A percentile compares a stretch with the other conserved stretches of the same genome.
phyloP scores from a whole-genome alignment of 164 flowering plant genomes.

The Macadamia tetraphylla region DNA sequence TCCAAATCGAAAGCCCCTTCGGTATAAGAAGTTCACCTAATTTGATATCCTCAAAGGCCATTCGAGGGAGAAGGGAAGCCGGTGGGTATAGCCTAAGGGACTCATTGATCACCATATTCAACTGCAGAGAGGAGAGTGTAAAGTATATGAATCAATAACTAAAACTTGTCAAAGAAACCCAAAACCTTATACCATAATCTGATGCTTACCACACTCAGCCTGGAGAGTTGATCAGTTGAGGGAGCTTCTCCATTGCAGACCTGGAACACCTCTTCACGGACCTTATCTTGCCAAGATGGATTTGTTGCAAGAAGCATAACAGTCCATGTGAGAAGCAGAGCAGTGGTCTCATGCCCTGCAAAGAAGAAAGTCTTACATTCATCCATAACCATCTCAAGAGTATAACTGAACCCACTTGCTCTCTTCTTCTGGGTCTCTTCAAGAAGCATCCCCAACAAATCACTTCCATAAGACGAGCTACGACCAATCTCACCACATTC shows the following conservation, averaged over 20 bases:
- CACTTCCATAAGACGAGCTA: conserved; percentile 68
- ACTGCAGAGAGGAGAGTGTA: conserved; percentile 33
- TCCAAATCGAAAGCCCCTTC: conserved; percentile 82
- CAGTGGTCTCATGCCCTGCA: conserved; percentile 93
- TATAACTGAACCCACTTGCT: conserved; percentile 35
- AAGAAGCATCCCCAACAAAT: conserved; percentile 73
- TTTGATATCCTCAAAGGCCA: conserved; percentile 78
- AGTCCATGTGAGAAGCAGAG: conserved; percentile 92
- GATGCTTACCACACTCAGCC: conserved; percentile 57
- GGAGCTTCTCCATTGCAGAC: conserved; percentile 59
- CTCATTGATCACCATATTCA: conserved; percentile 86
- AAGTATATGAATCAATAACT: too few species aligned
- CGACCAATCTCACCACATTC: conserved; percentile 69
- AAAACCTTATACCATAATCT: too few species aligned
- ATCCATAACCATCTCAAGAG: conserved; percentile 73
- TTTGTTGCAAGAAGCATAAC: conserved; percentile 84
- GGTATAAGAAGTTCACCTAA: conserved; percentile 82
- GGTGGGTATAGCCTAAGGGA: conserved; percentile 88
- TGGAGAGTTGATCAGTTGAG: conserved; percentile 66
- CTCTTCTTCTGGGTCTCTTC: conserved; percentile 63
- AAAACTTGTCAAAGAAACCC: too few species aligned
- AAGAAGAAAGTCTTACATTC: conserved; percentile 97
- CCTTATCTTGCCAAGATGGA: conserved; percentile 83
- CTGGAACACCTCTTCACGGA: conserved; percentile 53
- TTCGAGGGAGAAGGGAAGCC: conserved; percentile 68